Percentiles rank a stretch among this genome's conserved stretches.
phyloP scores from a whole-genome alignment of 139 green algal genomes.

The Mychonastes homosphaera region DNA sequence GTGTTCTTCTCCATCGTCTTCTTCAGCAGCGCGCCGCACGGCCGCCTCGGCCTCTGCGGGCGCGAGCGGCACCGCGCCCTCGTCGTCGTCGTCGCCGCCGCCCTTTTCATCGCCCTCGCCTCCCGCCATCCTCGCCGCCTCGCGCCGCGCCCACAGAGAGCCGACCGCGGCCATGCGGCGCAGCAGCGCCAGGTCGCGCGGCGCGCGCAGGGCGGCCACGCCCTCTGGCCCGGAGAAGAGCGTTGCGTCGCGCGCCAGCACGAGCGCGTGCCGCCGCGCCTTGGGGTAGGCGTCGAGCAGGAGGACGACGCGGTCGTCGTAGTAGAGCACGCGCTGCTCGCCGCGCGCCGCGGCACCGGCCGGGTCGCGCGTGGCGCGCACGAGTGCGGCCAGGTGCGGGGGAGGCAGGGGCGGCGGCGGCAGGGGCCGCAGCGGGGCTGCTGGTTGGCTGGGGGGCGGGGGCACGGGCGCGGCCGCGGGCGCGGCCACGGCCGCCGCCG shows the following conservation, averaged over 20 bases:
- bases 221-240: too few species aligned
- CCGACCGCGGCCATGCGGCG: too few species aligned
- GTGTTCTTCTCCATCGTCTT: constrained; percentile 4
- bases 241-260: constrained; percentile 37
- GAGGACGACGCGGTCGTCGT: constrained; percentile 37
- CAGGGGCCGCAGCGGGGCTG: neutral
- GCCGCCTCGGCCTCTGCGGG: constrained; percentile 47
- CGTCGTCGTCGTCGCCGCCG: too few species aligned
- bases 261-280: constrained; percentile 42
- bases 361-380: neutral
- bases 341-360: constrained; percentile 1
- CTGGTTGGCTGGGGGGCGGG: constrained; percentile 4
- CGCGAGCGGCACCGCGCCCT: constrained; percentile 24
- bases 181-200: constrained; percentile 42
- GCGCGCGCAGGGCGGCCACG: constrained; percentile 28
- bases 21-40: constrained; percentile 9
- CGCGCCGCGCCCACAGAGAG: too few species aligned
- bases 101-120: constrained; percentile 1
- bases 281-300: constrained; percentile 59
- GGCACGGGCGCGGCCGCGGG: neutral
- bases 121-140: constrained; percentile 21
- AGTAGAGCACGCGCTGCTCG: constrained; percentile 18
- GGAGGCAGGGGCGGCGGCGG: neutral
- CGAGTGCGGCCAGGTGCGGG: neutral
- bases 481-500: neutral